phyloP scores from a whole-genome alignment of 1,284 basidiomycete genomes.

The Taiwanofungus camphoratus region DNA sequence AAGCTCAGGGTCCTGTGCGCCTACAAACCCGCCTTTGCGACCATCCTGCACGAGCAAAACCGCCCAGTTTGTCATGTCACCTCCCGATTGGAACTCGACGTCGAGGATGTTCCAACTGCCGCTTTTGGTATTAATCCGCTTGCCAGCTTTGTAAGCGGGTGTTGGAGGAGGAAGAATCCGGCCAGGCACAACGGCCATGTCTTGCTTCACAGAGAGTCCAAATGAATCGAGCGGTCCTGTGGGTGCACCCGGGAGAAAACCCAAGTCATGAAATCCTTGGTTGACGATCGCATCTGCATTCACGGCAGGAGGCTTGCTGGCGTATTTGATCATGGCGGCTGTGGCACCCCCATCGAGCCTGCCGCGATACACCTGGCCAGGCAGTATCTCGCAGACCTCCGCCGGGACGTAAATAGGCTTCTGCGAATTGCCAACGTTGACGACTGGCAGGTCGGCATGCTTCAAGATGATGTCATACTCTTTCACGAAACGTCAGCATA shows the following conservation, averaged over 20 bases:
- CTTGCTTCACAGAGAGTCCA: conserved; percentile 42
- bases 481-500: conserved; percentile 22
- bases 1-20: conserved; percentile 37
- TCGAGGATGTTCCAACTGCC: conserved; percentile 71
- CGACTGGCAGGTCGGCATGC: conserved; percentile 50
- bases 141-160: conserved; percentile 47
- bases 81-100: conserved; percentile 56
- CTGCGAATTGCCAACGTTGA: conserved; percentile 49
- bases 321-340: conserved; percentile 56
- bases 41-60: conserved; percentile 52
- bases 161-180: conserved; percentile 55
- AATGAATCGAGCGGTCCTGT: conserved; percentile 40
- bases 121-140: conserved; percentile 37
- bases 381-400: conserved; percentile 61
- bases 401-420: conserved; percentile 51
- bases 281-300: conserved; percentile 55
- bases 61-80: conserved; percentile 46
- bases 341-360: conserved; percentile 52
- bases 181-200: conserved; percentile 58
- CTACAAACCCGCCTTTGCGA: conserved; percentile 30
- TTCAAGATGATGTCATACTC: conserved; percentile 52
- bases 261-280: conserved; percentile 51
- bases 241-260: conserved; percentile 38
- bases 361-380: conserved; percentile 48
- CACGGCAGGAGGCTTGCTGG: conserved; percentile 51